Conservation (phyloP, 805 yeast genomes). For the Saturnispora quitensis region DNA sequence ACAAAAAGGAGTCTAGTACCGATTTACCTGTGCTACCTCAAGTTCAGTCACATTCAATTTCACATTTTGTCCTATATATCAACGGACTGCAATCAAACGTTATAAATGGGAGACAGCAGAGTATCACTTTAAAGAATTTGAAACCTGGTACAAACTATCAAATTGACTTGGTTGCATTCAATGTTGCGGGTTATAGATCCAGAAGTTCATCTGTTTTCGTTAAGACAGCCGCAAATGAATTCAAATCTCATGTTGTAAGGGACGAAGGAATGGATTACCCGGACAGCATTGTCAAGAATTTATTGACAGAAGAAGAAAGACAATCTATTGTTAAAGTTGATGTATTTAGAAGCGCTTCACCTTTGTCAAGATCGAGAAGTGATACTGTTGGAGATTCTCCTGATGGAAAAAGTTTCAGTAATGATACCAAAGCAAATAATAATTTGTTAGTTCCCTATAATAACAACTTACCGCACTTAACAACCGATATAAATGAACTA, state of each 20-base stretch:
- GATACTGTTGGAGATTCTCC: conserved; percentile 25
- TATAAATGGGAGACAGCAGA: conserved; percentile 29
- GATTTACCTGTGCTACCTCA: conserved; percentile 19
- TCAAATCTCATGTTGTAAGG: conserved; percentile 8
- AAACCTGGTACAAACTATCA: conserved; percentile 31
- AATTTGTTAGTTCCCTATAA: conserved; percentile 10
- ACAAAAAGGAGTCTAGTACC: not conserved
- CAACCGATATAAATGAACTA: conserved; percentile 34
- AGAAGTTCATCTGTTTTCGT: conserved; percentile 33
- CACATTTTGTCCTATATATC: conserved; percentile 30
- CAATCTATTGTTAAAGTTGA: conserved; percentile 24
- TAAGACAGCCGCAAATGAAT: conserved; percentile 23
- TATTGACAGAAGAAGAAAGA: conserved; percentile 28
- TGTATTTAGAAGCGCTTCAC: conserved; percentile 21
- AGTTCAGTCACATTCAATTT: conserved; percentile 21
- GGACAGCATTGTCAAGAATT: conserved; percentile 27
- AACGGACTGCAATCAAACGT: conserved; percentile 31
- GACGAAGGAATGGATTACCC: conserved; percentile 30
- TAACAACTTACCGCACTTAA: conserved; percentile 23
- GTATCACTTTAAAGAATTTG: conserved; percentile 28
- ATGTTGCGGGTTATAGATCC: conserved; percentile 31
- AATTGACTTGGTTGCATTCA: conserved; percentile 35
- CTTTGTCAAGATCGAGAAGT: conserved; percentile 26
- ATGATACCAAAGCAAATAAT: conserved; percentile 4
- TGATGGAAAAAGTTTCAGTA: conserved; percentile 7